Evolutionary conservation across 257 asterid species (phyloP), one percentile per base, ranked within the genome.

Genomic region (Voacanga thouarsii): DNA sequence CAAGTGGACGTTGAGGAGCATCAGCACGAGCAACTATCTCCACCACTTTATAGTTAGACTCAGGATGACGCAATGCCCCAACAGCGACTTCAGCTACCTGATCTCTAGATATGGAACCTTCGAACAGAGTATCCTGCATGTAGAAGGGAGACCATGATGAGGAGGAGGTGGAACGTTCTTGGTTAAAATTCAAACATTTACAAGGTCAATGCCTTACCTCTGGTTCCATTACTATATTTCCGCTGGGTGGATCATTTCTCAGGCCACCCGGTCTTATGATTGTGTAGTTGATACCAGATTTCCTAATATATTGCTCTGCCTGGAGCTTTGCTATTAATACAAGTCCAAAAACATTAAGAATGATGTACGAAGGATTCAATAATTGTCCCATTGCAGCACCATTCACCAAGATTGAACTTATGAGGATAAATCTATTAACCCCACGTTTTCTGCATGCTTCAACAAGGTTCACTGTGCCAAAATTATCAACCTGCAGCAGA

Each of bases 371-470:
- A 11, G 99, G 99, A 72, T 95, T 95, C 39, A 95, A 70, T 78
- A 90, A 77, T 82, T 95, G 99, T 53, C 99, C 98, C 97, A 93
- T 93, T 79, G 99, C 94, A 47, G 98, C 99, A 26, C 99, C 99
- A 75, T 93, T 95, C 19, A 93, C 99, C 72, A 95, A 81, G 72
- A 95, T 95, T 28, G 99, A 95, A 77, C 99, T 95, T 73, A 95
- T 78, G 50, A 91, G 97, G 86, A 95, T 82, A 78, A 95, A 95
- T 85, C 98, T 85, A 75, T 87, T 84, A 12, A 95, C 94, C 33
- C 90, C 90, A 71, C 83, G 89, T 78, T 90, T 91, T 77, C 92
- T 82, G 87, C 99, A 93, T 67, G 97, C 99, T 45, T 95, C 99
- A 21, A 93, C 99, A 78, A 95, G 93, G 87, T 91, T 93, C 49